Conservation (phyloP, 805 yeast species). For the Wickerhamiella qilinensis region DNA sequence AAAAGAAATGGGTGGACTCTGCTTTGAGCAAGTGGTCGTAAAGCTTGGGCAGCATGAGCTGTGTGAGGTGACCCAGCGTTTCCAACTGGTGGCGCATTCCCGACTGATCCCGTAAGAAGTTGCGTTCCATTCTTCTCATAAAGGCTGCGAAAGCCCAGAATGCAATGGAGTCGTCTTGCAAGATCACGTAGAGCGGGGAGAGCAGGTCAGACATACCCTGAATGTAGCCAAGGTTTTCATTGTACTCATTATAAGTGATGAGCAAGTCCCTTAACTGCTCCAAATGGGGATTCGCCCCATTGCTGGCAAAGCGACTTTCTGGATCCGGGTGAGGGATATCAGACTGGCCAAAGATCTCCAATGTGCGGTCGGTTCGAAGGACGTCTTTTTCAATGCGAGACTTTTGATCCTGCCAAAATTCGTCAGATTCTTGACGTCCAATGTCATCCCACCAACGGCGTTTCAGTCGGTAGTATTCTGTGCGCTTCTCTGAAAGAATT, state of each 20-base stretch:
- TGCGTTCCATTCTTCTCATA: constrained; percentile 92
- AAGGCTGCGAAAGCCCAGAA: constrained; percentile 81
- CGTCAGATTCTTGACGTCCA: constrained; percentile 37
- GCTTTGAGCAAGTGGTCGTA: constrained; percentile 73
- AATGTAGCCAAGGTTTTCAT: constrained; percentile 76
- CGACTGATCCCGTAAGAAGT: constrained; percentile 76
- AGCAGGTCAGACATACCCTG: constrained; percentile 96
- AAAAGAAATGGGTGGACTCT: constrained; percentile 79
- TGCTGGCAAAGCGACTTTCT: constrained; percentile 38
- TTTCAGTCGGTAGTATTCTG: constrained; percentile 42
- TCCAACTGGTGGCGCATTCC: constrained; percentile 87
- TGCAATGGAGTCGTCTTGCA: constrained; percentile 56
- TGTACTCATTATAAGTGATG: constrained; percentile 72
- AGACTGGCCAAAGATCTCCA: constrained; percentile 44
- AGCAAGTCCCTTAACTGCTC: constrained; percentile 58
- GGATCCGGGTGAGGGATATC: constrained; percentile 27
- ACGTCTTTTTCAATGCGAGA: constrained; percentile 86
- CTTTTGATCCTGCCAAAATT: constrained; percentile 79
- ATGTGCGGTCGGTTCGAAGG: constrained; percentile 71
- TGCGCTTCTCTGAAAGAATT: constrained; percentile 36
- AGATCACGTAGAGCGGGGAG: constrained; percentile 57
- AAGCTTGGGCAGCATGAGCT: constrained; percentile 73
- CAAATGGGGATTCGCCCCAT: constrained; percentile 66
- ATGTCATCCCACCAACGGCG: constrained; percentile 58
- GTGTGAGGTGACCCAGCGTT: constrained; percentile 70